Conservation (phyloP, 805 yeast genomes). For the Nakazawaea laoshanensis region DNA sequence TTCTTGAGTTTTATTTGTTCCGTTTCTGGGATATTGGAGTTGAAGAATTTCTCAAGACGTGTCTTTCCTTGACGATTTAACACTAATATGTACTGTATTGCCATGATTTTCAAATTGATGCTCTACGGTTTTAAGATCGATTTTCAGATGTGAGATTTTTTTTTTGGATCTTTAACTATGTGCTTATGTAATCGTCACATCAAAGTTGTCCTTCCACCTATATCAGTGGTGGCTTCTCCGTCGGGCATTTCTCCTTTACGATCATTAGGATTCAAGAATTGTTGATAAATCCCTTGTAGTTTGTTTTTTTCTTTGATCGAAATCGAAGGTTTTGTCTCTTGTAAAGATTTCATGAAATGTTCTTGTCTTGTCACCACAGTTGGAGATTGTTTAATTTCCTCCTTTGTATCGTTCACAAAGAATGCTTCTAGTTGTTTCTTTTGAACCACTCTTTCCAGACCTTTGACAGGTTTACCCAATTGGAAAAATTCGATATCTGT, state of each 20-base stretch:
- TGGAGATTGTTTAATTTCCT: constrained; percentile 12
- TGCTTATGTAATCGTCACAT: constrained; percentile 35
- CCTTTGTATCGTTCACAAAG: constrained; percentile 14
- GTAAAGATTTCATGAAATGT: constrained; percentile 55
- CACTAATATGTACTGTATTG: constrained; percentile 71
- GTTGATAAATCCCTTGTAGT: constrained; percentile 53
- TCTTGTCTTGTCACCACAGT: constrained; percentile 36
- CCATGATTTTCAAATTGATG: constrained; percentile 33
- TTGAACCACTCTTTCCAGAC: constrained; percentile 31
- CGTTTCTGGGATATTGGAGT: constrained; percentile 20
- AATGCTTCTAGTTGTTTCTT: constrained; percentile 34
- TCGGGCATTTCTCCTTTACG: constrained; percentile 86
- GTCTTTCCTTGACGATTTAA: constrained; percentile 93
- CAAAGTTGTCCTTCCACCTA: constrained; percentile 80
- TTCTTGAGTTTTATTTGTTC: constrained; percentile 40
- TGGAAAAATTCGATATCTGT: constrained; percentile 31
- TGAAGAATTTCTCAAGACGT: constrained; percentile 75
- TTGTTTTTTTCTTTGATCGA: constrained; percentile 63
- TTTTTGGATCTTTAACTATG: not conserved
- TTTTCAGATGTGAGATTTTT: not conserved
- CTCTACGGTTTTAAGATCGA: too few relatives aligned
- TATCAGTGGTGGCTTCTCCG: constrained; percentile 69
- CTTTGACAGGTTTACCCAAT: constrained; percentile 19
- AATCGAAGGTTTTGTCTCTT: constrained; percentile 84
- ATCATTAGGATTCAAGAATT: constrained; percentile 54